These are phyloP conservation scores for Cyclocybe aegerita DNA, from an alignment of 768 basidiomycete genomes.

Conservation along the genomic window DNA sequence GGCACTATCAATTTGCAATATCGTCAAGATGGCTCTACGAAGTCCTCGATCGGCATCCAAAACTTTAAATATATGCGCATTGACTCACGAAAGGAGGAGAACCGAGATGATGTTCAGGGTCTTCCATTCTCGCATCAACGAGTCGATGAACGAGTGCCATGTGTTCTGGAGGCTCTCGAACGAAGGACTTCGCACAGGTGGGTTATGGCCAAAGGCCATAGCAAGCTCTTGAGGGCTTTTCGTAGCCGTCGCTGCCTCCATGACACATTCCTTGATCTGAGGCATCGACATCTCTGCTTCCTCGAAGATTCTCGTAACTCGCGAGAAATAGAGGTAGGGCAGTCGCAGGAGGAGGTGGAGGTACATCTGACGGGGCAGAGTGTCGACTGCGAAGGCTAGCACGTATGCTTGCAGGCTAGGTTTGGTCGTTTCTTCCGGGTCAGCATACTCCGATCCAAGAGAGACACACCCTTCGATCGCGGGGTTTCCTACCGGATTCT, in stretches of 20 bases:
- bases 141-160: slow-evolving; percentile 30
- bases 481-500: background rate
- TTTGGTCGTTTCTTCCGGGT: no score
- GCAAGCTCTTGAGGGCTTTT: background rate
- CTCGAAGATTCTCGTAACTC: slow-evolving; percentile 62
- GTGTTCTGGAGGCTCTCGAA: slow-evolving; percentile 21
- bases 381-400: slow-evolving; percentile 25
- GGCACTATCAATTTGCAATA: slow-evolving; percentile 37
- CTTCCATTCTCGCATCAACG: slow-evolving; percentile 33
- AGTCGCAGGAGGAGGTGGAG: slow-evolving; percentile 48
- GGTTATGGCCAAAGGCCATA: slow-evolving; percentile 4
- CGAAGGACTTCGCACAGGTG: slow-evolving; percentile 3
- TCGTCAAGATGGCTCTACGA: slow-evolving; percentile 31
- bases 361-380: slow-evolving; percentile 30
- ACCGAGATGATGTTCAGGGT: slow-evolving; percentile 34
- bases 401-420: slow-evolving; percentile 4
- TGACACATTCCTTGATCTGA: slow-evolving; percentile 44
- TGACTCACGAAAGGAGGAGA: slow-evolving; percentile 28
- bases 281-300: slow-evolving; percentile 62
- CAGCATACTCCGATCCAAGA: no score
- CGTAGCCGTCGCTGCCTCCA: slow-evolving; percentile 16
- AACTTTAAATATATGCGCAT: background rate
- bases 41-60: background rate
- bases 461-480: no score
- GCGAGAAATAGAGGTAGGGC: slow-evolving; percentile 64